Base-by-base conservation (phyloP, 2,329 filamentous ascomycete species). In the Hyphodiscus sp. region DNA sequence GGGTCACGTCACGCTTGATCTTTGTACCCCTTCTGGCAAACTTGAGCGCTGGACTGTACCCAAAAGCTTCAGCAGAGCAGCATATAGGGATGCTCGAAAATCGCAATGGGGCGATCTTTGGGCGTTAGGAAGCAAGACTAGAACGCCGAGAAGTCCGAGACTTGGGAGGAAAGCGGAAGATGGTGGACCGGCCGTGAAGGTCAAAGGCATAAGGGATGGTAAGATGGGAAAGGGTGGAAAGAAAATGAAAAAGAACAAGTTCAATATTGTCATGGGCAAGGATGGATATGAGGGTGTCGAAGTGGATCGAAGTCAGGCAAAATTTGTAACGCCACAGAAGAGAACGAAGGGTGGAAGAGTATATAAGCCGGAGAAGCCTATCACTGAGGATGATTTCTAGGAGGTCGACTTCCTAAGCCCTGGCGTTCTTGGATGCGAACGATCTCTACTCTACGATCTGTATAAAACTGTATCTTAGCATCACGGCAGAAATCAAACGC, bases 11-110 rank as follows among this genome's bases (percentile, higher is more conserved):
- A 89, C 87, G 16, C 74, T 99, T 26, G 94, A 99, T 67, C 69
- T 97, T 2, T 99, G 94, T 75, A 97, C 94, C 0, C 87, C 92
- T 0, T 78, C 82, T 0, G 94, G 89, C 30, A 83, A 80, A 43
- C 83, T 96, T 33, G 92, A 99, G 74, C 88, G 94, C 52, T 99
- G 94, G 94, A 94, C 87, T 0, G 86, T 99, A 0, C 89, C 92
- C 1, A 84, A 84, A 62, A 90, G 85, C 55, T 94, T 86, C 71
- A 86, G 85, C 68, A 85, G 81, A 63, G 83, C 87, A 63, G 91
- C 91, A 0, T 97, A 92, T 73, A 89, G 88, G 63, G 94, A 97
- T 67, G 94, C 94, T 38, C 83, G 94, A 57, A 99, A 99, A 73
- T 81, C 86, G 0, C 74, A 74, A 50, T 97, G 92, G 94, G 94